Evolutionary conservation across 2,329 filamentous ascomycete genomes (phyloP), one percentile per base, ranked within the genome.

Genomic region (Fusarium domesticum): DNA sequence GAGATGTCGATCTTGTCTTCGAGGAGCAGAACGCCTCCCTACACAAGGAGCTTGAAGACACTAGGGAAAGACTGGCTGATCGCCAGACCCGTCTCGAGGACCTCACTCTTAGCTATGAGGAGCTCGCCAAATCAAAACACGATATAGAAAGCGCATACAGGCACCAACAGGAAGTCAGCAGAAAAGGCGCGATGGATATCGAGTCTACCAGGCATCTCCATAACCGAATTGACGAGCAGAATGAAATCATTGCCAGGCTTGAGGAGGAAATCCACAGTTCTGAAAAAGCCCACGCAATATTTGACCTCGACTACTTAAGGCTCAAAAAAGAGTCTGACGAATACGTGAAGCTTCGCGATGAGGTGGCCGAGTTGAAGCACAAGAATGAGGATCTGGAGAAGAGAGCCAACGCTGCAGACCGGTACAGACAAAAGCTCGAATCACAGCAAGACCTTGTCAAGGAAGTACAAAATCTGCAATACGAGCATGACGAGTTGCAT

Each of bases 161-260:
- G 59, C 65, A 76, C 42, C 61, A 77, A 39, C 62, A 71, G 53
- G 70, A 74, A 56, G 65, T 78, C 68, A 68, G 73, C 62, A 54
- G 72, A 64, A 67, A 79, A 69, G 69, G 80, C 61, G 67, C 71
- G 64, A 71, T 70, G 64, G 78, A 69, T 61, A 75, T 69, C 17
- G 71, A 75, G 42, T 68, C 75, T 38, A 74, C 81, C 50, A 70
- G 71, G 65, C 66, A 74, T 47, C 68, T 85, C 54, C 72, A 83
- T 54, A 68, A 70, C 34, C 76, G 77, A 53, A 70, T 84, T 18
- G 77, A 78, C 32, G 81, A 89, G 56, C 82, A 86, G 57, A 83
- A 88, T 62, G 76, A 84, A 45, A 72, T 89, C 38, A 90, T 91
- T 59, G 81, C 82, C 31, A 60, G 62, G 25, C 77, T 74, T 18